Evolutionary conservation across 768 basidiomycete genomes (phyloP), one percentile per base, ranked within the genome.

Genomic region (Boletus insuetus): DNA sequence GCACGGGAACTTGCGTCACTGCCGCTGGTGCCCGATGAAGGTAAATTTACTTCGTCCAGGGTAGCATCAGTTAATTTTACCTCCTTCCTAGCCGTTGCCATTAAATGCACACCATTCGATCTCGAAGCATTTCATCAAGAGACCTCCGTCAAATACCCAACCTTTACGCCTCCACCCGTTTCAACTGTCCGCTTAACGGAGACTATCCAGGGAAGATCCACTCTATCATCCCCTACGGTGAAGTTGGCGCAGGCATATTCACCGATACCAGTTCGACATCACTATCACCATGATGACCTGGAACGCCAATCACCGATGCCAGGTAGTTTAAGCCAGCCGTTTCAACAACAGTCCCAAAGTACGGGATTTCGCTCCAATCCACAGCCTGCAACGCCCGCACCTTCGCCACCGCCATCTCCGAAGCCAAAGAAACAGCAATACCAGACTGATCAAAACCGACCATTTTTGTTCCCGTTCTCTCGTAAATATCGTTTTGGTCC

Each of bases 391-490:
- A 98, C 95, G 4, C 95, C 95, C 7, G 93, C 94, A 24, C 94
- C 95, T 2, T 85, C 92, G 0, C 94, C 94, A 0, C 91, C 91
- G 0, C 78, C 82, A 8, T 82, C 84, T 34, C 90, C 85, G 3
- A 98, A 96, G 66, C 93, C 91, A 11, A 99, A 99, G 77, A 98
- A 98, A 69, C 96, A 96, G 68, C 93, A 96, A 68, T 99, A 93
- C 69, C 97, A 98, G 68, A 99, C 97, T 0, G 97, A 99, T 71
- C 97, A 95, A 68, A 85, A 76, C 44, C 80, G 91, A 13, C 96
- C 97, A 2, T 99, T 98, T 69, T 75, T 98, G 56, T 95, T 99
- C 69, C 97, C 97, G 0, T 99, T 97, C 69, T 91, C 94, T 7
- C 82, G 85, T n/a, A 73, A 58, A 39, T 78, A 72, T 46, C 77